phyloP scores from a whole-genome alignment of 495 filamentous ascomycete species.

The Sordaria brevicollis region DNA sequence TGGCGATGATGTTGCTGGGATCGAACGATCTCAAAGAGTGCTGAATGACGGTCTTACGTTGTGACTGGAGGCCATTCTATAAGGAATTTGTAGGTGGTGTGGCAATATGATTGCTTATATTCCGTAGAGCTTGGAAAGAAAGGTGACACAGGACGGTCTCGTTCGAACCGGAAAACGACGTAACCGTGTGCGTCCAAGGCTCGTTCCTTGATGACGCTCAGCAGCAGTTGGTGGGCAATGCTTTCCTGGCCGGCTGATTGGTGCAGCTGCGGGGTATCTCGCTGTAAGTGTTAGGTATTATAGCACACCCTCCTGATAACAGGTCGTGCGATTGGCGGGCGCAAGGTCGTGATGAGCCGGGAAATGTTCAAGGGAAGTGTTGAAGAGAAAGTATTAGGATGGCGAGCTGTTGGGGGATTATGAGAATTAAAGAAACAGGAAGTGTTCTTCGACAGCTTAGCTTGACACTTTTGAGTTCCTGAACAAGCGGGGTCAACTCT shows the following conservation, averaged over 20 bases:
- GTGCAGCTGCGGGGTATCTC: background rate
- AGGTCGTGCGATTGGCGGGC: background rate
- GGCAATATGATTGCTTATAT: background rate
- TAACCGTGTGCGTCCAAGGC: background rate
- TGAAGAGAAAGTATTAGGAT: background rate
- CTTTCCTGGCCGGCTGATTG: background rate
- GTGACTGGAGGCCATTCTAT: constrained; percentile 36
- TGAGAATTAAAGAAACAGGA: background rate
- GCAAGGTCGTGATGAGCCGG: background rate
- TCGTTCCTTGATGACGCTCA: background rate
- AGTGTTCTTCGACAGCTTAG: background rate
- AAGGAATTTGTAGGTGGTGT: background rate
- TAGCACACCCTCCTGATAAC: background rate
- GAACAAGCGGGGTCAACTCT: constrained; percentile 9
- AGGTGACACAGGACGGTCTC: background rate
- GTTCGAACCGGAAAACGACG: background rate
- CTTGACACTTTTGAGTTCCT: background rate
- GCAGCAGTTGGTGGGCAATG: background rate
- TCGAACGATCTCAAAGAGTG: background rate
- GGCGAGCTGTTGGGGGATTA: background rate
- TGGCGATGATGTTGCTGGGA: background rate
- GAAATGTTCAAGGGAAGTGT: background rate
- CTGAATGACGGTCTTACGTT: constrained; percentile 29
- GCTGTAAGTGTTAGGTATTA: background rate
- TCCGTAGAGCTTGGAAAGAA: background rate